phyloP scores from a whole-genome alignment of 2,329 filamentous ascomycete genomes.

The Fusarium bulbicola region DNA sequence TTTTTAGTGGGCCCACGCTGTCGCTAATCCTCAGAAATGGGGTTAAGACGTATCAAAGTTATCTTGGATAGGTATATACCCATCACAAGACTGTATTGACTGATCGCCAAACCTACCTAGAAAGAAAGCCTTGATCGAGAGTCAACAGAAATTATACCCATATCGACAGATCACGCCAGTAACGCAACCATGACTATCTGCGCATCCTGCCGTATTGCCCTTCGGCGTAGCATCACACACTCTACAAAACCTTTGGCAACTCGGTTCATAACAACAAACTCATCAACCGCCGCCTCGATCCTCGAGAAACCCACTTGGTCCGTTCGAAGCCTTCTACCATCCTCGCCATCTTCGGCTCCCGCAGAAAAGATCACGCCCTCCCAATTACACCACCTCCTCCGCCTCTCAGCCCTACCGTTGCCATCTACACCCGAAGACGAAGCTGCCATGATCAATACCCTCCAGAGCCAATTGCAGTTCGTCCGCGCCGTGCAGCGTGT shows the following conservation, averaged over 20 bases:
- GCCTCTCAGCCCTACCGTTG: constrained; percentile 85
- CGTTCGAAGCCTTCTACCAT: constrained; percentile 75
- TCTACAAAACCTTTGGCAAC: not conserved
- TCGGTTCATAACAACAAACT: constrained; percentile 15
- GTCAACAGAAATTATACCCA: not conserved
- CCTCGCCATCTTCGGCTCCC: constrained; percentile 41
- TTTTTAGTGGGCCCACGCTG: constrained; percentile 17
- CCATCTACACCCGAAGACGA: constrained; percentile 73
- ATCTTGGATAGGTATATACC: not conserved
- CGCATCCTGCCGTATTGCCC: constrained; percentile 42
- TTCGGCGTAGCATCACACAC: constrained; percentile 34
- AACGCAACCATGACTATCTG: constrained; percentile 45
- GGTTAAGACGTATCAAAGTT: not conserved
- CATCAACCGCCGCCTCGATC: constrained; percentile 50
- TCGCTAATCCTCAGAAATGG: not conserved
- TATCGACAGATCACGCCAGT: not conserved
- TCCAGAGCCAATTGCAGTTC: constrained; percentile 87
- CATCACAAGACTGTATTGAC: not conserved
- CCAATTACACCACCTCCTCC: constrained; percentile 84
- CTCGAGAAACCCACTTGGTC: constrained; percentile 85
- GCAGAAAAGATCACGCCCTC: constrained; percentile 65
- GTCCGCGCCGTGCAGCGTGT: constrained; percentile 86
- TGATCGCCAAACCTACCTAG: not conserved
- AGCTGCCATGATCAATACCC: constrained; percentile 73
- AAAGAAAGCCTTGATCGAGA: not conserved